Evolutionary conservation across 169 alveolate genomes (phyloP), one percentile per base, ranked within the genome.

Genomic region (Eimeria praecox): DNA sequence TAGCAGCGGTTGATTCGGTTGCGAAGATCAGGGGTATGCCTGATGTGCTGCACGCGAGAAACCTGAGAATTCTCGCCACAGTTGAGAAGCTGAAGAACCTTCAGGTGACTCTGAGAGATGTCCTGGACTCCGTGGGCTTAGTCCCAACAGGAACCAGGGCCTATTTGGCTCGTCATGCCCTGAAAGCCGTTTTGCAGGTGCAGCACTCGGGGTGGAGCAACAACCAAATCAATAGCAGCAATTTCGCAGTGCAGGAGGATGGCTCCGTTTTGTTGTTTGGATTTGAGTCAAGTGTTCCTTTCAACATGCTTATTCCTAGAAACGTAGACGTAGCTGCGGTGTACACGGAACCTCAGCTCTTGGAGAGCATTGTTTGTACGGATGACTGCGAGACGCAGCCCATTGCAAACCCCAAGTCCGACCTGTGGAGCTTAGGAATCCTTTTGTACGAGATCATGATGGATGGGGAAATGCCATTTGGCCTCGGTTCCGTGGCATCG

Each of bases 391-490:
- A 83, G 24, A 22, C 24, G 6, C 66, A 33, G n/a, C 46, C 56
- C 22, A 12, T 30, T 24, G 52, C 91, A 30, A 33, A 54, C 75
- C 52, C 91, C 24, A 54, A 33, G 44, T 1, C 91, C 33, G 91
- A 83, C 75, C 30, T 83, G 91, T 83, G 91, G 91, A 83, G 91
- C 30, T 46, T 83, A 6, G 91, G 91, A 9, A 18, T 83, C 20
- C 44, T 83, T 33, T 46, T 83, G 73, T 49, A 83, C 33, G 73
- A 83, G 71, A 83, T 83, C 49, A 16, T 83, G 91, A 83, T 83
- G 91, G 91, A 54, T 27, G 91, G 91, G 24, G 71, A 83, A 54
- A 46, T 83, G 46, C 91, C 91, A 0, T 83, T 49, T n/a, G 71
- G 71, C 73, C 91, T 83, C n/a, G 22, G 52, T 16, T 22, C 30